Evolutionary conservation across 2,329 filamentous ascomycete species (phyloP).

Genomic region (Mariannaea sp.): DNA sequence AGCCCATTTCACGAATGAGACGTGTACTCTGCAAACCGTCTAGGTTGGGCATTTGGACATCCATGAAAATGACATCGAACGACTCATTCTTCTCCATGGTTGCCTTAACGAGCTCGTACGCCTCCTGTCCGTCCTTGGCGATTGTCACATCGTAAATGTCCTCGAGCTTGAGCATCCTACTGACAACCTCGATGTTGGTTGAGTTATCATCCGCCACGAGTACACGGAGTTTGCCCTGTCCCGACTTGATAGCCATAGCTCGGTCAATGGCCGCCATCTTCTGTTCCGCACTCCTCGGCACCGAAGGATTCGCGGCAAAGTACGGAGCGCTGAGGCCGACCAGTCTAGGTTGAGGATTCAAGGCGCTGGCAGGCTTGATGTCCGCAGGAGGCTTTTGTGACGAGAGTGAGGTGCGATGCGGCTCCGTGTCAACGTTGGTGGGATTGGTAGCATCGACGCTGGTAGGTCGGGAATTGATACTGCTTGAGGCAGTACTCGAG

Average conservation of each 20-base stretch:
- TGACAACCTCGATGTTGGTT: constrained; percentile 63
- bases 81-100: constrained; percentile 74
- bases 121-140: constrained; percentile 84
- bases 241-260: constrained; percentile 64
- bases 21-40: constrained; percentile 87
- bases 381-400: constrained; percentile 34
- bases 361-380: constrained; percentile 45
- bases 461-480: constrained; percentile 53
- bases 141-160: constrained; percentile 87
- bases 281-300: constrained; percentile 53
- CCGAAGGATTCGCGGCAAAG: constrained; percentile 59
- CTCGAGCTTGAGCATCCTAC: constrained; percentile 73
- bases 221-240: constrained; percentile 70
- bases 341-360: constrained; percentile 74
- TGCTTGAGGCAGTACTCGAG: constrained; percentile 61
- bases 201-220: constrained; percentile 78
- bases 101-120: constrained; percentile 81
- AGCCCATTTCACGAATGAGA: constrained; percentile 84
- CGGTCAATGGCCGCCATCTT: constrained; percentile 69
- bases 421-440: constrained; percentile 42
- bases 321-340: constrained; percentile 85
- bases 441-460: constrained; percentile 48
- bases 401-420: constrained; percentile 38
- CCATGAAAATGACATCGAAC: constrained; percentile 95
- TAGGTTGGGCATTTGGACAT: constrained; percentile 93